Evolutionary conservation across 148 eudicot genomes (phyloP).

Genomic region (Amaranthus hypochondriacus): DNA sequence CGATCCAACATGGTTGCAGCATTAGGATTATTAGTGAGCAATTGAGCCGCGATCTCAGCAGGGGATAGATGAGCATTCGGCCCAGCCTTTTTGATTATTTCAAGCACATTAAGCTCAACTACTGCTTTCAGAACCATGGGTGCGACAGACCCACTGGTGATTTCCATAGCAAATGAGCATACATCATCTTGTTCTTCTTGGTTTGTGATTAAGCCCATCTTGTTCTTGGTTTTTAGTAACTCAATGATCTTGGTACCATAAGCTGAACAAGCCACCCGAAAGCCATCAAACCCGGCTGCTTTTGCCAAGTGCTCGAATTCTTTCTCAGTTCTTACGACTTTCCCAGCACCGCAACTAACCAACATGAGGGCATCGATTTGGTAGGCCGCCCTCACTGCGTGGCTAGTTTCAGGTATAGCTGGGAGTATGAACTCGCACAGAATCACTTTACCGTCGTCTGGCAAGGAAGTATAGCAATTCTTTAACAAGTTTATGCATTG

Average conservation of each 20-base stretch:
- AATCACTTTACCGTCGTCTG: conserved; percentile 78
- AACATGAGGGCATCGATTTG: conserved; percentile 80
- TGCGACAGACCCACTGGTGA: neutral
- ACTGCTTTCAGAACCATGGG: conserved; percentile 20
- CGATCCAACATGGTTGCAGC: conserved; percentile 22
- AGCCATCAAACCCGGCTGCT: conserved; percentile 59
- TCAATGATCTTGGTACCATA: neutral
- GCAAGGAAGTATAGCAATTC: conserved; percentile 68
- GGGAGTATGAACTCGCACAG: conserved; percentile 73
- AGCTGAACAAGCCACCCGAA: conserved; percentile 51
- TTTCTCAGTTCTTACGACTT: conserved; percentile 66
- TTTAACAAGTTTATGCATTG: conserved; percentile 73
- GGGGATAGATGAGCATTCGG: conserved; percentile 13
- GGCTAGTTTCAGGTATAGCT: conserved; percentile 53
- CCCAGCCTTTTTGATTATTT: conserved; percentile 23
- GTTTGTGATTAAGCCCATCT: too few relatives aligned
- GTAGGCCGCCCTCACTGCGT: conserved; percentile 49
- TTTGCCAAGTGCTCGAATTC: conserved; percentile 74
- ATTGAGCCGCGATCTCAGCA: conserved; percentile 15
- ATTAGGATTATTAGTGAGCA: conserved; percentile 22
- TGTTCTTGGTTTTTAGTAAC: too few relatives aligned
- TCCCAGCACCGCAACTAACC: conserved; percentile 80
- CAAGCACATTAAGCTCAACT: conserved; percentile 27
- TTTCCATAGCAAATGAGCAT: too few relatives aligned
- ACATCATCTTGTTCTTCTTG: too few relatives aligned